These are phyloP conservation scores for Funneliformis geosporum DNA, from an alignment of 192 early-diverging fungal species.

Conservation along the genomic window DNA sequence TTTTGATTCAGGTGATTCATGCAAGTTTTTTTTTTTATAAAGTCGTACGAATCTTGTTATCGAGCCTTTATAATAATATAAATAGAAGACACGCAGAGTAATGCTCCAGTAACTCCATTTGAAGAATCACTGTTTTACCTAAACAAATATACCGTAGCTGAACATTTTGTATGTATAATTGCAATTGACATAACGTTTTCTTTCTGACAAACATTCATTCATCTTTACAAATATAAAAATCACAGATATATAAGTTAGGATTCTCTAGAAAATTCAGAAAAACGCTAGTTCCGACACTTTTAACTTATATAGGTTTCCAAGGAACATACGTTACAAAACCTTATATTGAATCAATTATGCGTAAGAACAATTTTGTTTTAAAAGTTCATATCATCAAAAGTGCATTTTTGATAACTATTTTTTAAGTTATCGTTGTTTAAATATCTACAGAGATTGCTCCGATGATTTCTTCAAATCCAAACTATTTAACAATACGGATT, in stretches of 20 bases:
- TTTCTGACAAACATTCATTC: not conserved
- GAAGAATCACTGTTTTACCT: not conserved
- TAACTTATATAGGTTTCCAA: not conserved
- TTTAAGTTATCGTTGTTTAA: not conserved
- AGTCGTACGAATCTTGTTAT: not conserved
- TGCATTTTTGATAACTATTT: no score
- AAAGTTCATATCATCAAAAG: no score
- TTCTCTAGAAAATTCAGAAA: conserved; percentile 3
- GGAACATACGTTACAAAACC: not conserved
- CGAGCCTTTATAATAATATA: not conserved
- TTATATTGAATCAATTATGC: not conserved
- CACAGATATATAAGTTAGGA: not conserved
- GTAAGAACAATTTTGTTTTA: conserved; percentile 8
- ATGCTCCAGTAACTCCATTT: not conserved
- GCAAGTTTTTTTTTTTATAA: not conserved
- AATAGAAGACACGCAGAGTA: not conserved
- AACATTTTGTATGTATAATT: not conserved
- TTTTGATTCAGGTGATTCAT: not conserved
- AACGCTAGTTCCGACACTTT: not conserved
- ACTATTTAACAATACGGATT: not conserved
- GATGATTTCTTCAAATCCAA: not conserved
- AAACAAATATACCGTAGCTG: not conserved
- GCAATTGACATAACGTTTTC: not conserved
- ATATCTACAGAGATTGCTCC: not conserved
- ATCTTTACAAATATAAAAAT: not conserved